Percentiles rank a stretch among this genome's conserved stretches.
These are phyloP conservation scores for Myochromella boudieri DNA, from an alignment of 768 basidiomycete genomes.

Conservation along the genomic window DNA sequence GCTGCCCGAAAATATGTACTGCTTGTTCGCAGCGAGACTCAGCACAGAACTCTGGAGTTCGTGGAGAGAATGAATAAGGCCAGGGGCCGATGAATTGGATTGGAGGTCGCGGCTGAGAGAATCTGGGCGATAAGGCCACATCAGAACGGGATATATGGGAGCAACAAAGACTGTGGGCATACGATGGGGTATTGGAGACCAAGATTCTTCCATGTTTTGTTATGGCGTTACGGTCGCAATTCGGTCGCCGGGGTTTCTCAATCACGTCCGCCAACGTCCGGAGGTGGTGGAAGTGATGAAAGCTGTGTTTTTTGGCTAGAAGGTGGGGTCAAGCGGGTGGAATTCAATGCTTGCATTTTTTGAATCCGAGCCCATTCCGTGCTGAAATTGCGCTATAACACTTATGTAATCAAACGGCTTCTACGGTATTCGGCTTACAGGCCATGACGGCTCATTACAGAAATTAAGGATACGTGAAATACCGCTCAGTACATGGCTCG, in stretches of 20 bases:
- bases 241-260: not conserved
- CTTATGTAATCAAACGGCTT: too few species aligned
- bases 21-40: constrained; percentile 69
- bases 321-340: not conserved
- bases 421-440: too few species aligned
- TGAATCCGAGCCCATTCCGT: not conserved
- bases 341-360: not conserved
- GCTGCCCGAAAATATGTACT: constrained; percentile 80
- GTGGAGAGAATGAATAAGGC: constrained; percentile 67
- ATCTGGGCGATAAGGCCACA: constrained; percentile 34
- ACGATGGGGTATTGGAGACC: constrained; percentile 23
- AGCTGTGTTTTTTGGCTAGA: not conserved
- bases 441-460: too few species aligned
- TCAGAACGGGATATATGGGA: constrained; percentile 1
- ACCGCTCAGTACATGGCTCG: not conserved
- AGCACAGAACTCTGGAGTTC: constrained; percentile 70
- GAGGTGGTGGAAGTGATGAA: not conserved
- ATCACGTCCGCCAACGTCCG: not conserved
- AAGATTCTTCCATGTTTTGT: not conserved
- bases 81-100: constrained; percentile 40
- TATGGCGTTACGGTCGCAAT: not conserved
- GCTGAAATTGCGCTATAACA: not conserved
- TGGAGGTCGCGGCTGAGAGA: constrained; percentile 61
- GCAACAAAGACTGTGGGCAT: constrained; percentile 10
- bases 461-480: not conserved